A percentile compares a stretch with the other conserved stretches of the same genome.
phyloP scores from a whole-genome alignment of 2,329 filamentous ascomycete genomes.

The Aspergillus aculeatinus region DNA sequence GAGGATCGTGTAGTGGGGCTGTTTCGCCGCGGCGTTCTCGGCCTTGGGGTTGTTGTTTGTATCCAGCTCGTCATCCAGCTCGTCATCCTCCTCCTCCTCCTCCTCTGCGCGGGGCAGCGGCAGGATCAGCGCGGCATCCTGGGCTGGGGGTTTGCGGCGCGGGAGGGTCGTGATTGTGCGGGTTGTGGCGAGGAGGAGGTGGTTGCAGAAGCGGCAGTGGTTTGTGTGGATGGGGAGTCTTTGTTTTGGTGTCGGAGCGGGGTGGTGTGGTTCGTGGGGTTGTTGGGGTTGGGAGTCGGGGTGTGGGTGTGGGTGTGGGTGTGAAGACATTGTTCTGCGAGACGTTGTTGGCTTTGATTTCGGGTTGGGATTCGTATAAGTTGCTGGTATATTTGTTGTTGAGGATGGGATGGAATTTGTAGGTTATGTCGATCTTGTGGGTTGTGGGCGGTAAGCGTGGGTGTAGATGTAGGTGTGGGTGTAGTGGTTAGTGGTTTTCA shows the following conservation, averaged over 20 bases:
- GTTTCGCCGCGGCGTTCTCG: too few relatives aligned
- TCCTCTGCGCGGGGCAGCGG: slow-evolving; percentile 30
- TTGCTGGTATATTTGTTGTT: too few relatives aligned
- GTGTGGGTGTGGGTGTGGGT: too few relatives aligned
- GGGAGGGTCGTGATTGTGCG: slow-evolving; percentile 55
- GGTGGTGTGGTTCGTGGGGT: neutral
- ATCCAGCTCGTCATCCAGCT: slow-evolving; percentile 15
- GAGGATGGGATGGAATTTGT: too few relatives aligned
- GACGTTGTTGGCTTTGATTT: neutral
- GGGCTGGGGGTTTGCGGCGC: slow-evolving; percentile 48
- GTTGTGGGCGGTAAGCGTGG: too few relatives aligned
- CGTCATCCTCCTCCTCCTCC: neutral
- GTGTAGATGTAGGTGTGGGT: neutral
- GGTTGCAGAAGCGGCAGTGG: slow-evolving; percentile 63
- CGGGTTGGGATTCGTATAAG: too few relatives aligned
- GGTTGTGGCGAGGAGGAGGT: slow-evolving; percentile 62
- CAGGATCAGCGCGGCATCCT: slow-evolving; percentile 59
- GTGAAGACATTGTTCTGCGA: neutral
- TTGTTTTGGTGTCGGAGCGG: neutral
- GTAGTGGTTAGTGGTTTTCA: slow-evolving; percentile 1
- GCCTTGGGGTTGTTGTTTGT: slow-evolving; percentile 18
- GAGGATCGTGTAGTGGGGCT: slow-evolving; percentile 48
- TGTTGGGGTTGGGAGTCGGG: slow-evolving; percentile 2
- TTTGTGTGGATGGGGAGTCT: slow-evolving; percentile 50
- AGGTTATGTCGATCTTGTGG: too few relatives aligned